Evolutionary conservation across 768 basidiomycete genomes (phyloP).

Genomic region (Tricholoma matsutake): DNA sequence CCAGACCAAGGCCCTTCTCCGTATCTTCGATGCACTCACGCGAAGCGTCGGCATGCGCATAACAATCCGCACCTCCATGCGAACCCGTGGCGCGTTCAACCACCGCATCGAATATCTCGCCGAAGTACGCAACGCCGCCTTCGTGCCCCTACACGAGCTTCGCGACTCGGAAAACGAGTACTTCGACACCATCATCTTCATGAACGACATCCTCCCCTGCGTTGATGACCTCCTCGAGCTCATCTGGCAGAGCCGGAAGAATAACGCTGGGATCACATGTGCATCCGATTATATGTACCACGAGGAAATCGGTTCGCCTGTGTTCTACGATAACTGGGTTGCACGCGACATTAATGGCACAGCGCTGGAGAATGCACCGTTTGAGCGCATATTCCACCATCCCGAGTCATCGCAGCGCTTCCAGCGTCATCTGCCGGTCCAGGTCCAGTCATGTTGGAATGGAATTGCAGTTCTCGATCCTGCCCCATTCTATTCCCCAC

Average conservation of each 20-base stretch:
- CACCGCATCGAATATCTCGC: constrained; percentile 99
- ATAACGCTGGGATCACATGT: constrained; percentile 98
- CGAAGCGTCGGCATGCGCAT: constrained; percentile 88
- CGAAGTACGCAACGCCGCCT: constrained; percentile 98
- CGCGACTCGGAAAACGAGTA: constrained; percentile 90
- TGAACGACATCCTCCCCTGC: constrained; percentile 99
- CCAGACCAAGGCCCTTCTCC: constrained; percentile 95
- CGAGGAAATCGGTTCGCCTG: constrained; percentile 87
- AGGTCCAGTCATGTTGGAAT: constrained; percentile 99
- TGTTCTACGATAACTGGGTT: constrained; percentile 99
- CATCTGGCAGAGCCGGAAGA: constrained; percentile 89
- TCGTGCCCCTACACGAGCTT: constrained; percentile 92
- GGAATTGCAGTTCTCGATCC: constrained; percentile 95
- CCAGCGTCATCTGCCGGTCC: constrained; percentile 89
- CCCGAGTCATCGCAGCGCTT: constrained; percentile 72
- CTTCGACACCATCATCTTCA: constrained; percentile 96
- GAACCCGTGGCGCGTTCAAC: constrained; percentile 94
- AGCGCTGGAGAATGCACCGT: constrained; percentile 96
- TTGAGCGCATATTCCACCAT: constrained; percentile 92
- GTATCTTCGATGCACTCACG: constrained; percentile 92
- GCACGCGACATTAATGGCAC: constrained; percentile 98
- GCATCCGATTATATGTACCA: constrained; percentile 99
- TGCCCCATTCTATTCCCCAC: constrained; percentile 89
- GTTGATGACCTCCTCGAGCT: constrained; percentile 97
- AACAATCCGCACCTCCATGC: constrained; percentile 88